Evolutionary conservation across 106 monocot genomes (phyloP).

Genomic region (Xerophyta viscosa): DNA sequence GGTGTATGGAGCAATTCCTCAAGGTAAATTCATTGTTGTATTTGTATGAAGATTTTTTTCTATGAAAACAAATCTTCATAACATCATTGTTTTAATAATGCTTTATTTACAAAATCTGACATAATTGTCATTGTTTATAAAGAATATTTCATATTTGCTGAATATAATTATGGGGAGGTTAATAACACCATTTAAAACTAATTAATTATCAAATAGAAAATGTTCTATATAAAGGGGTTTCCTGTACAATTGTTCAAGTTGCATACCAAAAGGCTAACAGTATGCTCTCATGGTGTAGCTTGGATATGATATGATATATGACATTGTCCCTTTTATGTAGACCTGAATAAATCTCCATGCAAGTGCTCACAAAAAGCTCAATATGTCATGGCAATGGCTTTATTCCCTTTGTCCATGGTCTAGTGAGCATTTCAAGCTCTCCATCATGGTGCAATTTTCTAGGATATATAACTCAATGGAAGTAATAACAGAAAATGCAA

Average conservation of each 20-base stretch:
- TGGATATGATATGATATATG: not conserved
- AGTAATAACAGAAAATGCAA: not conserved
- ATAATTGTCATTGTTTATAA: too few relatives aligned
- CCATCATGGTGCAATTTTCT: slow-evolving; percentile 53
- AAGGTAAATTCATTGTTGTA: slow-evolving; percentile 21
- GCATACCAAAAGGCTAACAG: not conserved
- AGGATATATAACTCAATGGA: not conserved
- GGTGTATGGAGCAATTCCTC: slow-evolving; percentile 73
- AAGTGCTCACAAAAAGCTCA: slow-evolving; percentile 49
- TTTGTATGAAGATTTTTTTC: not conserved
- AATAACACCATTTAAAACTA: not conserved
- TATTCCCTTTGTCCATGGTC: slow-evolving; percentile 55
- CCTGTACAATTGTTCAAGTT: not conserved
- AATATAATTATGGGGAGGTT: not conserved
- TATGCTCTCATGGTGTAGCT: not conserved
- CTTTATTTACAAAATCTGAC: too few relatives aligned
- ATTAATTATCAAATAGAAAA: not conserved
- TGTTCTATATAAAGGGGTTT: not conserved
- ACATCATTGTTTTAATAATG: too few relatives aligned
- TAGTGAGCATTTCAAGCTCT: slow-evolving; percentile 15
- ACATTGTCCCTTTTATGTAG: slow-evolving; percentile 5
- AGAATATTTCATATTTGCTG: too few relatives aligned
- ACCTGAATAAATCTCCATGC: slow-evolving; percentile 9
- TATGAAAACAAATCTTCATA: not conserved
- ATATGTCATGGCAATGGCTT: slow-evolving; percentile 23